Evolutionary conservation across 805 yeast species (phyloP).

Genomic region (Kluyveromyces wickerhamii): DNA sequence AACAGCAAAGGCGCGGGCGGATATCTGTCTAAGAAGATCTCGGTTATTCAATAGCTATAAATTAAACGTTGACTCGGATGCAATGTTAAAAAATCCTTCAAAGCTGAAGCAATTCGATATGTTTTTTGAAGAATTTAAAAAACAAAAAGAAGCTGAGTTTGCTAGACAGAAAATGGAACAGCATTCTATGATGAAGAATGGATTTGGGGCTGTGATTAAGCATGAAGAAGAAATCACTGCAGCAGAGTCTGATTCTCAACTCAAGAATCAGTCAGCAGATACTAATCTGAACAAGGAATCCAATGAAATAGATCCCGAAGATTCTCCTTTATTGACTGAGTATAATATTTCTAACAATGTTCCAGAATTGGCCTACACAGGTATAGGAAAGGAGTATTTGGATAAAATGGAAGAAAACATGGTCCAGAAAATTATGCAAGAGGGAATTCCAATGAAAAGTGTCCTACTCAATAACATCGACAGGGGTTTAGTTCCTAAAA

Average conservation of each 20-base stretch:
- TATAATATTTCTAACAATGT: conserved; percentile 78
- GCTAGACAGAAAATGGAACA: conserved; percentile 23
- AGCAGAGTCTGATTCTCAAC: conserved; percentile 6
- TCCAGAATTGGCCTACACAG: conserved; percentile 55
- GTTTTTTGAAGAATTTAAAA: conserved; percentile 24
- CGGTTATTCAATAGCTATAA: conserved; percentile 52
- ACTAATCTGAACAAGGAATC: conserved; percentile 31
- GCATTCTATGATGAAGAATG: conserved; percentile 35
- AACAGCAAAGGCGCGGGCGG: conserved; percentile 72
- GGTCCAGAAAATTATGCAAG: conserved; percentile 32
- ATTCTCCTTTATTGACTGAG: conserved; percentile 64
- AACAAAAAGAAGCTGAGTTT: conserved; percentile 24
- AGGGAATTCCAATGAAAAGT: conserved; percentile 33
- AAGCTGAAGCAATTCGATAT: conserved; percentile 54
- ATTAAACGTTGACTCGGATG: conserved; percentile 60
- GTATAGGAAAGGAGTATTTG: conserved; percentile 40
- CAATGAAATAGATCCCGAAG: conserved; percentile 41
- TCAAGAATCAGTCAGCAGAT: neutral
- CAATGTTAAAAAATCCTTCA: conserved; percentile 54
- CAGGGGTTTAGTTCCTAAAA: conserved; percentile 52
- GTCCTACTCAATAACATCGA: conserved; percentile 33
- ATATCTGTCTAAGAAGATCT: conserved; percentile 61
- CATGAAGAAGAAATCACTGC: conserved; percentile 26
- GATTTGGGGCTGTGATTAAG: conserved; percentile 25
- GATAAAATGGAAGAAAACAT: conserved; percentile 40